Evolutionary conservation across 2,329 filamentous ascomycete genomes (phyloP), one percentile per base, ranked within the genome.

Genomic region (Epichloe gansuensis): DNA sequence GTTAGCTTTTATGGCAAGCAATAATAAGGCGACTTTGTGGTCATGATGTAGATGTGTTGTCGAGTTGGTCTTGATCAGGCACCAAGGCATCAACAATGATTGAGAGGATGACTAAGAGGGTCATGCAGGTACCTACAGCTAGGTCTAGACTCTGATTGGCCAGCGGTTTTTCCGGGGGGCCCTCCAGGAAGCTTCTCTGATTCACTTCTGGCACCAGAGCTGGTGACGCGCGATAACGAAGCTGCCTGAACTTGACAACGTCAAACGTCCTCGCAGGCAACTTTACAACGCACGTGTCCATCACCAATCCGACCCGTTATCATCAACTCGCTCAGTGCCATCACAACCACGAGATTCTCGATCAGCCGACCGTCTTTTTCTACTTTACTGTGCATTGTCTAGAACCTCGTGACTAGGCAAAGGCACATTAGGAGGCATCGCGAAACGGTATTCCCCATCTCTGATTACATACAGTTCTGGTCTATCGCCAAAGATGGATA

Each of bases 401-500:
- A 4, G n/a, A 11, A 21, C 41, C 17, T 23, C 21, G 17, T 12
- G 17, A 23, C n/a, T 23, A 43, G 41, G 37, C 37, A 39, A 17
- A n/a, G 12, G 9, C 45, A 31, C 28, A 31, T 31, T 11, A 48
- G 28, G 5, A 48, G 46, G 11, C 31, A 13, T 11, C 28, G 7
- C 9, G 23, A 15, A 38, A 47, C 11, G 4, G 15, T 17, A 5
- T 28, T 13, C 23, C 28, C 9, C 46, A 48, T n/a, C 31, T 38
- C 15, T n/a, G 8, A 43, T 25, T 21, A 43, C 7, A 23, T 11
- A 23, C 9, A 17, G n/a, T 12, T 43, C n/a, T 43, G 41, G 17
- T 11, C 21, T 43, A 43, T 43, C 17, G n/a, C 41, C 23, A 15
- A 67, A 63, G 52, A 98, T 98, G 93, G 89, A 98, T 72, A 81